These are phyloP conservation scores for Clitopilus passeckerianus DNA, from an alignment of 768 basidiomycete genomes.

Conservation along the genomic window DNA sequence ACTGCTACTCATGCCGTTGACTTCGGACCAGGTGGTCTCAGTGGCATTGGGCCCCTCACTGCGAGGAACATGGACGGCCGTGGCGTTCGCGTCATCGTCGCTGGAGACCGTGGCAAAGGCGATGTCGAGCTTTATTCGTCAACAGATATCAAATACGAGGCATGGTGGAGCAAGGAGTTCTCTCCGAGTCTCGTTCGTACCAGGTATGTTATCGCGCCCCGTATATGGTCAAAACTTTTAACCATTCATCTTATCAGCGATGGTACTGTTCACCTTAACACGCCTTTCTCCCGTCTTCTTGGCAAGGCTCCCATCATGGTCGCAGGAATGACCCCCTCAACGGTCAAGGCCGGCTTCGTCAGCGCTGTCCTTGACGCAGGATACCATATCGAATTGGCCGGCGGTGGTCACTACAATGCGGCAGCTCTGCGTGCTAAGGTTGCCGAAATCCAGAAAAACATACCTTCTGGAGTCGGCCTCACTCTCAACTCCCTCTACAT, in stretches of 20 bases:
- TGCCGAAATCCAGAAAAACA: conserved; percentile 81
- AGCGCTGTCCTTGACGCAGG: conserved; percentile 90
- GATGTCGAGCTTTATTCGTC: conserved; percentile 81
- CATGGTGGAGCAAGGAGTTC: conserved; percentile 91
- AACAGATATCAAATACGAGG: conserved; percentile 63
- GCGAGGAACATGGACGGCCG: conserved; percentile 89
- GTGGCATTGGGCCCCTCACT: conserved; percentile 90
- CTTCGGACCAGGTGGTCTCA: conserved; percentile 93
- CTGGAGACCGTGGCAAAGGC: conserved; percentile 88
- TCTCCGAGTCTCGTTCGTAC: conserved; percentile 84
- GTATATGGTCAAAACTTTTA: not conserved
- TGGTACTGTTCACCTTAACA: conserved; percentile 89
- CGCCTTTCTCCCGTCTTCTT: conserved; percentile 91
- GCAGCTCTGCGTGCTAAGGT: conserved; percentile 86
- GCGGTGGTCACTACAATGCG: conserved; percentile 95
- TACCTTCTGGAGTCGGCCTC: conserved; percentile 86
- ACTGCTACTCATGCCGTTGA: conserved; percentile 93
- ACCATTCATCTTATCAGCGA: conserved; percentile 49
- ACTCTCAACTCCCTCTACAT: conserved; percentile 96
- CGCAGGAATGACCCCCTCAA: conserved; percentile 98
- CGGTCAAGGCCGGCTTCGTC: conserved; percentile 94
- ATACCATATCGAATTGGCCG: conserved; percentile 95
- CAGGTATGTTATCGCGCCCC: conserved; percentile 46
- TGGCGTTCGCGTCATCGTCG: conserved; percentile 85
- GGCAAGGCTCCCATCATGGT: conserved; percentile 99